phyloP scores from a whole-genome alignment of 768 basidiomycete species.

The Russula lepida region DNA sequence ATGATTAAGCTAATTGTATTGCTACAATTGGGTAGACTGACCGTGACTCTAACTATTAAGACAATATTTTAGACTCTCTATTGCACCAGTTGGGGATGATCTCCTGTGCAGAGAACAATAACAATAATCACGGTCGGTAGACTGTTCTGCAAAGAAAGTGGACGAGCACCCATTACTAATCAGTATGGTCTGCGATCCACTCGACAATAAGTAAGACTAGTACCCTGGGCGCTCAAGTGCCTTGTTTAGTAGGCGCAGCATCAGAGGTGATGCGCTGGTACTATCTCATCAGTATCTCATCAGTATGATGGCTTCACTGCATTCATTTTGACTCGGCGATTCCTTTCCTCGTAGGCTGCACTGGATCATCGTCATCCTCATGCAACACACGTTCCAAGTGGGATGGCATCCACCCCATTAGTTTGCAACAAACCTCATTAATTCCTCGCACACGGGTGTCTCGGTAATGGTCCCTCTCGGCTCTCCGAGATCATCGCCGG shows the following conservation, averaged over 20 bases:
- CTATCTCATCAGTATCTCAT: background rate
- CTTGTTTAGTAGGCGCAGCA: background rate
- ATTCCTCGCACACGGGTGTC: background rate
- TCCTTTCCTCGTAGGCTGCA: background rate
- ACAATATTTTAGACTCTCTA: background rate
- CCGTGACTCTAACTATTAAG: background rate
- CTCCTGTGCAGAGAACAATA: slow-evolving; percentile 4
- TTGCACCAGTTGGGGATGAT: background rate
- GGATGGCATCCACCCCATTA: background rate
- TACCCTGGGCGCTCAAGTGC: background rate
- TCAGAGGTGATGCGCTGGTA: too few relatives aligned
- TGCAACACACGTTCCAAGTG: slow-evolving; percentile 3
- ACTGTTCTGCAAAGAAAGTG: background rate
- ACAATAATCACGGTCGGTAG: background rate
- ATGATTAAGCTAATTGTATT: slow-evolving; percentile 6
- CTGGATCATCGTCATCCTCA: slow-evolving; percentile 18
- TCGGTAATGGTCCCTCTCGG: background rate
- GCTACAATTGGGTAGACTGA: background rate
- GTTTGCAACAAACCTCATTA: slow-evolving; percentile 4
- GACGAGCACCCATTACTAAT: background rate
- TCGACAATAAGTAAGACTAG: background rate
- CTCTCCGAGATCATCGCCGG: background rate
- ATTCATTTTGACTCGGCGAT: slow-evolving; percentile 3
- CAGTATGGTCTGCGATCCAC: background rate
- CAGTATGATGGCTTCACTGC: slow-evolving; percentile 2